These are phyloP conservation scores for Linnemannia hyalina DNA, from an alignment of 192 early-diverging fungal species.

Conservation along the genomic window DNA sequence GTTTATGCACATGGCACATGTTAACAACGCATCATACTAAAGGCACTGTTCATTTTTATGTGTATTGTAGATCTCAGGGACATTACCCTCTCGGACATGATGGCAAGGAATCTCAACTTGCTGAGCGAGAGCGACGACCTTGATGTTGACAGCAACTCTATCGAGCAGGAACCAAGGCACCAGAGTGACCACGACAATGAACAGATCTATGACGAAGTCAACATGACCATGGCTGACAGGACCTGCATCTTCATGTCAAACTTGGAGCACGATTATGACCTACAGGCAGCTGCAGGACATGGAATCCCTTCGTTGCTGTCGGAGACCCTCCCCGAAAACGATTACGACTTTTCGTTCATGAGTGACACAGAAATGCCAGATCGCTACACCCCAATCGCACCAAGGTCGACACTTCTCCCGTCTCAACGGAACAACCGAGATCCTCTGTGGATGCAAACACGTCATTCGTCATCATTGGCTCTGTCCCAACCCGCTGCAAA, in stretches of 20 bases:
- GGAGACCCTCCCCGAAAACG: slow-evolving; percentile 31
- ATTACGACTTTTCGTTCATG: slow-evolving; percentile 29
- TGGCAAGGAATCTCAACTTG: slow-evolving; percentile 22
- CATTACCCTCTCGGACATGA: slow-evolving; percentile 43
- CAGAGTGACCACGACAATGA: background rate
- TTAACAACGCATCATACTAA: no score
- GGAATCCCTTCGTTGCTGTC: slow-evolving; percentile 15
- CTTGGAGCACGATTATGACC: slow-evolving; percentile 28
- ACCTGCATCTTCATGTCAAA: slow-evolving; percentile 33
- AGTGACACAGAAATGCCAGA: background rate
- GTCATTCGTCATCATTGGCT: background rate
- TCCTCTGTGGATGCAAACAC: background rate
- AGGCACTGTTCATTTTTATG: no score
- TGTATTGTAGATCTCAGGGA: slow-evolving; percentile 36
- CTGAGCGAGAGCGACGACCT: slow-evolving; percentile 29
- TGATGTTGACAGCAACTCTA: background rate
- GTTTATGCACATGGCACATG: no score
- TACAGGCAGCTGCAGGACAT: background rate
- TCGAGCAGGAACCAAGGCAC: background rate
- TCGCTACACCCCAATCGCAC: background rate
- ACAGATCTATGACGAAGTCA: background rate
- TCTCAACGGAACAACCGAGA: background rate
- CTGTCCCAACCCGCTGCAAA: background rate
- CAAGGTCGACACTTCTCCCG: background rate
- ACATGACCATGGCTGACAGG: slow-evolving; percentile 25